Evolutionary conservation across 2,329 filamentous ascomycete species (phyloP), one percentile per base, ranked within the genome.

Genomic region (Fusarium sp.): DNA sequence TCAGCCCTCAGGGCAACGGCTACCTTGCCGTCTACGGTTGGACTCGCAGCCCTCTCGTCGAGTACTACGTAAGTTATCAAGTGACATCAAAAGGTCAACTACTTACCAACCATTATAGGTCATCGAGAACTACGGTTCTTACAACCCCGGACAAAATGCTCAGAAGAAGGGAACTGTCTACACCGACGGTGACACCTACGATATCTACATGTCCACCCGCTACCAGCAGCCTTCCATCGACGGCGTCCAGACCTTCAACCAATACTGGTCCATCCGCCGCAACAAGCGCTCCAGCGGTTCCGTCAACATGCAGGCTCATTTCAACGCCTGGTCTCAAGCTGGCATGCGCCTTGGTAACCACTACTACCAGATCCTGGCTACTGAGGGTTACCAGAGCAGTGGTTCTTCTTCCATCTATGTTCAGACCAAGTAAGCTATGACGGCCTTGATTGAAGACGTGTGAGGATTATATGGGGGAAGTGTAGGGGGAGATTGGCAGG

Each of bases 361-460:
- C 32, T 64, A 64, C 24, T 64, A 64, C 4, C 61, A 64, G 22
- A 64, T 64, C 1, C 1, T 64, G 8, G 61, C 61, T 3, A 64
- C 61, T 7, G 61, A 64, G 59, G 61, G 61, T 16, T 64, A 64
- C 59, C 61, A 64, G 59, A 64, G 61, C 61, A 64, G 61, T 5
- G 61, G 61, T 9, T 63, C 49, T 3, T 63, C 61, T 14, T 29
- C 42, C 3, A 64, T 64, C 29, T 64, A 64, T 34, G 61, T 63
- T 12, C 61, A 64, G 49, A 64, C 61, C 2, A 22, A 34, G 9
- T 64, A 63, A 57, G 8, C 25, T 29, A 14, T 5, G 27, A 18
- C 34, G n/a, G 2, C 7, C 6, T 18, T 38, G 10, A 38, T n/a
- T 12, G 34, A n/a, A n/a, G n/a, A n/a, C n/a, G n/a, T n/a, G n/a